Evolutionary conservation across 148 eudicot genomes (phyloP).

Genomic region (Suaeda aralocaspica): DNA sequence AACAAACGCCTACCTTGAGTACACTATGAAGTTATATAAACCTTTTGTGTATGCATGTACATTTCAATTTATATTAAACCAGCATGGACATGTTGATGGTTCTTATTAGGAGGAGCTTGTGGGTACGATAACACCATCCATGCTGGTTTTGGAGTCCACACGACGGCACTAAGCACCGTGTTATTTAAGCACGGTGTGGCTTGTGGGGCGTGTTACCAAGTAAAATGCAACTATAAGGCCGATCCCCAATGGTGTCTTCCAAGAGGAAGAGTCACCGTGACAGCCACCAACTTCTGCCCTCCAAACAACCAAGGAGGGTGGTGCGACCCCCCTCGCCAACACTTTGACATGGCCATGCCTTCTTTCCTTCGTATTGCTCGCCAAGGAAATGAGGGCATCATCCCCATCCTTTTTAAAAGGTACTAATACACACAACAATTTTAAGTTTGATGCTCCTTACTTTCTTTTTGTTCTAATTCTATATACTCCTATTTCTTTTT

Average conservation of each 20-base stretch:
- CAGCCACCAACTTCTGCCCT: conserved; percentile 86
- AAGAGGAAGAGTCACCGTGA: conserved; percentile 32
- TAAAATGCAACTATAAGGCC: conserved; percentile 42
- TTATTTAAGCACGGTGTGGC: conserved; percentile 55
- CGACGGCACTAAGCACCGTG: conserved; percentile 59
- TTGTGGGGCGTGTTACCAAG: conserved; percentile 77
- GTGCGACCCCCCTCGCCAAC: too few relatives aligned
- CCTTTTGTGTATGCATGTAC: neutral
- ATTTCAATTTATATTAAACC: neutral
- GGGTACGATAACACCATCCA: conserved; percentile 64
- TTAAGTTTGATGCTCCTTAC: too few relatives aligned
- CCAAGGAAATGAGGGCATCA: conserved; percentile 59
- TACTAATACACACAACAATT: conserved; percentile 12
- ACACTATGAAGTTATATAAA: neutral
- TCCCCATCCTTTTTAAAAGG: conserved; percentile 64
- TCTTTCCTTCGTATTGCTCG: conserved; percentile 61
- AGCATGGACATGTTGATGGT: neutral
- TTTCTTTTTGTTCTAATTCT: too few relatives aligned
- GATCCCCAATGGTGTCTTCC: conserved; percentile 68
- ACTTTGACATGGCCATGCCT: conserved; percentile 69
- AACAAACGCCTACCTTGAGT: too few relatives aligned
- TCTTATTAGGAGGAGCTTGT: conserved; percentile 89
- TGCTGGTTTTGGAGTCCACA: conserved; percentile 68
- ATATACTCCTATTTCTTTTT: too few relatives aligned
- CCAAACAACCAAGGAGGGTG: conserved; percentile 74